Evolutionary conservation across 139 green algal genomes (phyloP), one percentile per base, ranked within the genome.

Genomic region (Yamagishiella unicocca): DNA sequence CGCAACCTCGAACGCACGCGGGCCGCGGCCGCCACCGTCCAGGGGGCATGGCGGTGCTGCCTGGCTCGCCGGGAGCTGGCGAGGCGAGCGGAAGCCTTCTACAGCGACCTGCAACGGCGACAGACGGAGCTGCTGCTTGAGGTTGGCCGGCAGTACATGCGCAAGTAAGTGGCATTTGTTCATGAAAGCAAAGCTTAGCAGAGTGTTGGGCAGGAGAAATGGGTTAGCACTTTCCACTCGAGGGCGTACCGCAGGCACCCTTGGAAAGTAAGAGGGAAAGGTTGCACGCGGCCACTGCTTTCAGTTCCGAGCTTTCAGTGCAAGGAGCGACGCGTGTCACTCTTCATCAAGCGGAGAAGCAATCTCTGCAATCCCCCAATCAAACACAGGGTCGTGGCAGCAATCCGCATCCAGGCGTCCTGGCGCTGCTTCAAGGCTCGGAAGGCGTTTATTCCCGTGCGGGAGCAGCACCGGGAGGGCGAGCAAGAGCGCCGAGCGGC

Each of bases 331-430:
- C n/a, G n/a, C n/a, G n/a, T n/a, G n/a, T n/a, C n/a, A n/a, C n/a
- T n/a, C n/a, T n/a, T n/a, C n/a, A n/a, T n/a, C n/a, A n/a, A n/a
- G n/a, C n/a, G n/a, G n/a, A n/a, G n/a, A n/a, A n/a, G n/a, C n/a
- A n/a, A n/a, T n/a, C n/a, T n/a, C n/a, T n/a, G n/a, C n/a, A n/a
- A n/a, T n/a, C n/a, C n/a, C n/a, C n/a, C n/a, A n/a, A n/a, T 75
- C 25, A 75, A 50, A 29, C 35, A 37, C 85, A 90, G 75, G 73
- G 66, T 35, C n/a, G 12, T 27, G 53, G 82, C 14, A 31, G 92
- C 90, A 25, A 90, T 88, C 22, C 35, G 19, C 46, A 94, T 96
- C 33, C 92, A 95, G 89, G 89, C 92, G 4, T 77, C 54, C 0
- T 93, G 89, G 87, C 71, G 93, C 0, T 89, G 90, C 27, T 64